Base-by-base conservation (phyloP, 371 early-diverging fungal species). In the Mortierella sp. region DNA sequence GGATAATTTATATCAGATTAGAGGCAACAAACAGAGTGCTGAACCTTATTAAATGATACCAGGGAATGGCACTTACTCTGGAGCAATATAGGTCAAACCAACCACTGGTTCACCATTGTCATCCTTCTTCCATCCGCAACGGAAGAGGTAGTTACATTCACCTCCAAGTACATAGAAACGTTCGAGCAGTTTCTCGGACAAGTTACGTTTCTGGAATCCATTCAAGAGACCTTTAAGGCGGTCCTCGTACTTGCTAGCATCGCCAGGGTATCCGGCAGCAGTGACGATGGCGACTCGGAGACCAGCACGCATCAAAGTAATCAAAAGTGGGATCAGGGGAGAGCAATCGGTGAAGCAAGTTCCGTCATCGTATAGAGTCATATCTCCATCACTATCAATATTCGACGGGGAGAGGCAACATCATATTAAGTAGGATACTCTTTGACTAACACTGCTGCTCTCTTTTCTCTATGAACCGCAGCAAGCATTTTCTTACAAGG, bases 281-380 rank as follows among this genome's bases (percentile, higher is more conserved):
- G 95, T 95, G 14, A 95, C 95, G 57, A 95, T 90, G 48, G 93
- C 93, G 4, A 95, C 93, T 57, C 74, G 69, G 19, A 93, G 81
- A 51, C 84, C 83, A 23, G 81, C 83, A 19, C 83, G 70, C 57
- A 95, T 87, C 70, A 94, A 74, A 0, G 74, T 57, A 21, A 93
- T 82, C 57, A 95, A 74, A 23, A 89, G 86, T 12, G 69, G 66
- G 7, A 91, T 90, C 47, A 95, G 82, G 7, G 69, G 81, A 23
- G 89, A 89, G 76, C 86, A 88, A 12, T 83, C 75, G 7, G 88
- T 89, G 76, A 95, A 94, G 71, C 91, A 91, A 65, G 86, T 83
- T n/a, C 94, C 94, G 70, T 95, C 95, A 6, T 90, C 92, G 72
- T 95, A 95, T 19, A 94, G 82, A 16, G 95, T 95, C 93, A 94